Base-by-base conservation (phyloP, 2,329 filamentous ascomycete species). In the Penicillium sp. region DNA sequence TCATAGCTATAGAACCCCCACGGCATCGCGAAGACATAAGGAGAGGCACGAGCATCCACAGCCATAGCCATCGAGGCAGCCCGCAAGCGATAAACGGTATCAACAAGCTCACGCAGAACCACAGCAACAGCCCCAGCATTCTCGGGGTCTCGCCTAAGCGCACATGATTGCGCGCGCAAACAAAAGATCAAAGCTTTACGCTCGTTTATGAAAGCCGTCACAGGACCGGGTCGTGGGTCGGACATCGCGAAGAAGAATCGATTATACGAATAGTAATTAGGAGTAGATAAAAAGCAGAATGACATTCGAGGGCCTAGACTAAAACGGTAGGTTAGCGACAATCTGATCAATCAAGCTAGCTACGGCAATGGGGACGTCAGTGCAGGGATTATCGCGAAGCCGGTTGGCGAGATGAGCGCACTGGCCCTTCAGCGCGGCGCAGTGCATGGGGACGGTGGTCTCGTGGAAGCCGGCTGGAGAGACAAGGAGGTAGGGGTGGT, bases 61-160 rank as follows among this genome's bases (percentile, higher is more conserved):
- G 32, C 39, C 51, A 50, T 53, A 32, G 18, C 32, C 18, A 53
- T 11, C 11, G 46, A 49, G 11, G 46, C 46, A 26, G 13, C 14
- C 34, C 18, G 39, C 6, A 53, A 8, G 8, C 36, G 27, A 41
- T 47, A 4, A 14, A 41, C 36, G 9, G 2, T 10, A 8, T n/a
- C 1, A 46, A 53, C 34, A 58, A 63, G 53, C 38, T 23, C 39
- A 42, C 27, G 7, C 53, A 60, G 7, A 47, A 47, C 32, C 46
- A 41, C 19, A 57, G 57, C 23, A 46, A 58, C 30, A 54, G 41
- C n/a, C 51, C 53, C 44, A 47, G 47, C 8, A 53, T 55, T 53
- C 23, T 58, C 61, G 49, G 29, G 36, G n/a, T 47, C 7, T 1
- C 11, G 16, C 3, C n/a, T 35, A 1, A 52, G 29, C 1, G 30